These are phyloP conservation scores for Jamesozyma jinghongensis DNA, from an alignment of 805 yeast genomes.

Conservation along the genomic window DNA sequence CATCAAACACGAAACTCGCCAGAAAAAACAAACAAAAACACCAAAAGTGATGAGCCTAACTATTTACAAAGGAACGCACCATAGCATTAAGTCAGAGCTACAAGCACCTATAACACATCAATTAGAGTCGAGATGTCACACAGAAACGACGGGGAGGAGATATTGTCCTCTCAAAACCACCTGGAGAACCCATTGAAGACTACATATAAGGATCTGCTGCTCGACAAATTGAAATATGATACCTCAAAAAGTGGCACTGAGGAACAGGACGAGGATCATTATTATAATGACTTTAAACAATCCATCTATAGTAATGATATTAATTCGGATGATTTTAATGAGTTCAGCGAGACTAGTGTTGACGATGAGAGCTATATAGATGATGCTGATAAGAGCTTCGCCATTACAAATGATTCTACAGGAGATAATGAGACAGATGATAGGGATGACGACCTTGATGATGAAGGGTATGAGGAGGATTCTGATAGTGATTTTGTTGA, in stretches of 20 bases:
- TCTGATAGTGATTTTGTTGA: neutral
- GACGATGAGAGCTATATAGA: conserved; percentile 11
- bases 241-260: neutral
- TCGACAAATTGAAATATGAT: neutral
- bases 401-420: conserved; percentile 9
- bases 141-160: too few relatives aligned
- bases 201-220: conserved; percentile 1
- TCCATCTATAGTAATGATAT: neutral
- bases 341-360: conserved; percentile 1
- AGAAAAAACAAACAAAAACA: too few relatives aligned
- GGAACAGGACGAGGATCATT: neutral
- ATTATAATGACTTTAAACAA: conserved; percentile 2
- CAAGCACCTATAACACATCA: too few relatives aligned
- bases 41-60: too few relatives aligned
- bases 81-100: too few relatives aligned
- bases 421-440: conserved; percentile 11
- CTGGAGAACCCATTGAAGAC: neutral
- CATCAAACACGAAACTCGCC: too few relatives aligned
- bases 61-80: too few relatives aligned
- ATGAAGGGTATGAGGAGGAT: conserved; percentile 6
- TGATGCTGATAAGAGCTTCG: conserved; percentile 4
- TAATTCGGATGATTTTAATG: neutral
- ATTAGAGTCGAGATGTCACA: too few relatives aligned
- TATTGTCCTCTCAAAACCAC: too few relatives aligned
- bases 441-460: conserved; percentile 1